A percentile compares a stretch with the other conserved stretches of the same genome.
Evolutionary conservation across 441 rosid species (phyloP).

Genomic region (Geranium incanum): DNA sequence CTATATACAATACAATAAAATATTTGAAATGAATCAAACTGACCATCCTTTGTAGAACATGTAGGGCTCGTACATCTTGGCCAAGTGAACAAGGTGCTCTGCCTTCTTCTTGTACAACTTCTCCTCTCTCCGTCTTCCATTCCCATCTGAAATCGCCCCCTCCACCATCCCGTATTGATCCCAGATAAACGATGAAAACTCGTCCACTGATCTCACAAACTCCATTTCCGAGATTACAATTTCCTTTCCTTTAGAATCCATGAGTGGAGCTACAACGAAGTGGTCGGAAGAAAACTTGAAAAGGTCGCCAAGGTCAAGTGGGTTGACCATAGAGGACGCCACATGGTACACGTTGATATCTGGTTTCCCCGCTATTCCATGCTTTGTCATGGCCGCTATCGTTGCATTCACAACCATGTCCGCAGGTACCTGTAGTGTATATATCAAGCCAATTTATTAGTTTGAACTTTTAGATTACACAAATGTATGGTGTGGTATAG

Average conservation of each 20-base stretch:
- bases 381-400: slow-evolving; percentile 19
- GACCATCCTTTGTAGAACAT: slow-evolving; percentile 21
- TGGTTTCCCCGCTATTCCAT: background rate
- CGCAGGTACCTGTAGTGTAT: slow-evolving; percentile 20
- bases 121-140: background rate
- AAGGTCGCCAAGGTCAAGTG: background rate
- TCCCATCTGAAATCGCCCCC: background rate
- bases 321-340: slow-evolving; percentile 20
- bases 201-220: slow-evolving; percentile 11
- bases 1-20: no score
- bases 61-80: slow-evolving; percentile 21
- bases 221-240: slow-evolving; percentile 11
- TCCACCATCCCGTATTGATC: background rate
- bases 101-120: background rate
- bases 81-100: slow-evolving; percentile 2
- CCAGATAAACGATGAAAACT: slow-evolving; percentile 2
- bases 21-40: background rate
- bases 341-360: slow-evolving; percentile 17
- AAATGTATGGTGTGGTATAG: no score
- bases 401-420: slow-evolving; percentile 22
- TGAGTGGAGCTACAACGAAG: slow-evolving; percentile 8
- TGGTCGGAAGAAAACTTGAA: slow-evolving; percentile 10
- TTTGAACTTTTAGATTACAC: no score
- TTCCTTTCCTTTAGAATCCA: slow-evolving; percentile 8
- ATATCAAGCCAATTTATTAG: background rate